Percentiles rank a stretch among this genome's conserved stretches.
These are phyloP conservation scores for Beverwykella pulmonaria DNA, from an alignment of 495 filamentous ascomycete genomes.

Conservation along the genomic window DNA sequence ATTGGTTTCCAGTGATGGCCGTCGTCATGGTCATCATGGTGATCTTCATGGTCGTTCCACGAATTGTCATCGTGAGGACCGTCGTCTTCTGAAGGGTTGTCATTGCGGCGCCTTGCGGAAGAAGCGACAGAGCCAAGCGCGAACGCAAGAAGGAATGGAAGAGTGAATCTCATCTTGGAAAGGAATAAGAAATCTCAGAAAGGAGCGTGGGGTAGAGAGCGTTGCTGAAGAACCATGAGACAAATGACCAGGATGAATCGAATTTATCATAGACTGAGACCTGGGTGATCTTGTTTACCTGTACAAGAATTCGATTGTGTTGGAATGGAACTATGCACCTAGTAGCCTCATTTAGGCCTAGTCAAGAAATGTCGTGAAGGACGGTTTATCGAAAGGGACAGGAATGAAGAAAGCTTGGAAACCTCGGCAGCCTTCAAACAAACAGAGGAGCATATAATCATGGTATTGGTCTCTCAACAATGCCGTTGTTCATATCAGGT, in stretches of 20 bases:
- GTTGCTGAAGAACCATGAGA: conserved; percentile 2
- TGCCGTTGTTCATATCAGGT: no score
- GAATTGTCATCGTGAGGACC: not conserved
- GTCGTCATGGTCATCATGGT: not conserved
- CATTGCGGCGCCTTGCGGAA: not conserved
- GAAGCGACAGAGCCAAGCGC: not conserved
- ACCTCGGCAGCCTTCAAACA: no score
- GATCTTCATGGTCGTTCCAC: no score
- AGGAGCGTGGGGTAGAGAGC: conserved; percentile 5
- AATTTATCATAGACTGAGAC: conserved; percentile 2
- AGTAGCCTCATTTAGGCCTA: no score
- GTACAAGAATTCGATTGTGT: no score
- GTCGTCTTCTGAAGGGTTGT: not conserved
- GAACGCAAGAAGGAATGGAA: not conserved
- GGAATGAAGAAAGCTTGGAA: no score
- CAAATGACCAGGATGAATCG: not conserved
- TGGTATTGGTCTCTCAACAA: no score
- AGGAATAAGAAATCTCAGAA: not conserved
- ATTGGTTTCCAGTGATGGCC: conserved; percentile 4
- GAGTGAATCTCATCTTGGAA: not conserved
- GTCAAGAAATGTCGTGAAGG: no score
- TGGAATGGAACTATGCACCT: no score
- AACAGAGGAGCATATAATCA: no score
- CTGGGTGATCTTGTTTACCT: conserved; percentile 4
- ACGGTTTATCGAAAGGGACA: no score